Percentiles rank a stretch among this genome's conserved stretches.
Evolutionary conservation across 2,329 filamentous ascomycete genomes (phyloP).

Genomic region (Aspergillus aculeatinus): DNA sequence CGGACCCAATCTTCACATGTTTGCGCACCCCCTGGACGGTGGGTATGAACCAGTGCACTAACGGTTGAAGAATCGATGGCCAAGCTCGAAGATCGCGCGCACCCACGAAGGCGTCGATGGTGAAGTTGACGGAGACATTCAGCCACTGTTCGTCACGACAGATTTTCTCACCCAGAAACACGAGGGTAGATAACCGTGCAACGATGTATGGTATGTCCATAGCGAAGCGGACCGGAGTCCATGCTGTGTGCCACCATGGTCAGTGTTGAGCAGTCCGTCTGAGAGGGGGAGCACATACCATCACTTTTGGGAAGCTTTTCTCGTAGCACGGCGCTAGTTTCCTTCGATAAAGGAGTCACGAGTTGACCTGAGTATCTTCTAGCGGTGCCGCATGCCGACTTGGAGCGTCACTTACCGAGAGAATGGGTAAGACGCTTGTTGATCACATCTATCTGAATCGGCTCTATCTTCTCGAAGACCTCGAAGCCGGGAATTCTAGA

Average conservation of each 20-base stretch:
- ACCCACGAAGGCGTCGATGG: conserved; percentile 23
- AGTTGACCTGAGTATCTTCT: conserved; percentile 21
- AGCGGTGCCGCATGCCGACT: too few relatives aligned
- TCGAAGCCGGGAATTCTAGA: conserved; percentile 32
- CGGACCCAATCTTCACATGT: conserved; percentile 38
- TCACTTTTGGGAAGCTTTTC: conserved; percentile 24
- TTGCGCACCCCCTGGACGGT: conserved; percentile 39
- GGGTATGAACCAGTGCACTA: conserved; percentile 49
- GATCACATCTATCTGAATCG: conserved; percentile 24
- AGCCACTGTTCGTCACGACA: conserved; percentile 57
- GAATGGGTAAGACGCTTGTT: conserved; percentile 32
- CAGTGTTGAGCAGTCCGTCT: background rate
- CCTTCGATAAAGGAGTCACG: conserved; percentile 27
- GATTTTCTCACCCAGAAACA: conserved; percentile 54
- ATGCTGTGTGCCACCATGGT: conserved; percentile 40
- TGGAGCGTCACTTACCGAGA: conserved; percentile 23
- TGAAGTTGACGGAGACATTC: conserved; percentile 32
- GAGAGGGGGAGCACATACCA: conserved; percentile 20
- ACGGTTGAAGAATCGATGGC: conserved; percentile 42
- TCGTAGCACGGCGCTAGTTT: conserved; percentile 25
- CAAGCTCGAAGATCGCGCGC: conserved; percentile 44
- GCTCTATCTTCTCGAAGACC: conserved; percentile 22
- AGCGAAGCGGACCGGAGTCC: conserved; percentile 56
- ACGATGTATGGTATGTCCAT: conserved; percentile 54
- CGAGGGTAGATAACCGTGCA: conserved; percentile 54